Evolutionary conservation across 2,329 filamentous ascomycete species (phyloP).

Genomic region (Thielaviopsis ethacetica): DNA sequence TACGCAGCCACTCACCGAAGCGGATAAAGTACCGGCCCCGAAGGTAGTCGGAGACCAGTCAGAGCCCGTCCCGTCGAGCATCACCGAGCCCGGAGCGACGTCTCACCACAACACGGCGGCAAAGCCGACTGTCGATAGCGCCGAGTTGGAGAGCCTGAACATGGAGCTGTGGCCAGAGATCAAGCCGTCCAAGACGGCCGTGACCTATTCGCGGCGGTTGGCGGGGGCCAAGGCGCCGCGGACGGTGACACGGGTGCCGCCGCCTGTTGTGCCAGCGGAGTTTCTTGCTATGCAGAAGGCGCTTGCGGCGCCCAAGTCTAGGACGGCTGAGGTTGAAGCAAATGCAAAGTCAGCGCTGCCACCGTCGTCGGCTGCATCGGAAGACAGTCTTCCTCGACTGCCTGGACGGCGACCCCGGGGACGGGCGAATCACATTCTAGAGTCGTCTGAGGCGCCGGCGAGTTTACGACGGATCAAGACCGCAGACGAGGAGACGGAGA

Average conservation of each 20-base stretch:
- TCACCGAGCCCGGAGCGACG: background rate
- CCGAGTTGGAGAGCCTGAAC: background rate
- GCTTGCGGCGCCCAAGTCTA: background rate
- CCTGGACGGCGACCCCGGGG: background rate
- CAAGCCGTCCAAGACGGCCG: background rate
- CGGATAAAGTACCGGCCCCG: background rate
- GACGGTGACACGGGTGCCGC: background rate
- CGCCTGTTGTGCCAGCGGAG: background rate
- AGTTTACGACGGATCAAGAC: background rate
- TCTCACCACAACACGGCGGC: background rate
- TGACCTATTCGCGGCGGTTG: background rate
- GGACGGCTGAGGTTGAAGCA: background rate
- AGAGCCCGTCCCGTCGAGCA: conserved; percentile 4
- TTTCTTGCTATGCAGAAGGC: background rate
- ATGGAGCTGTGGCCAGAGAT: background rate
- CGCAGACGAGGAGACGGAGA: background rate
- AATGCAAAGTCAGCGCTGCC: background rate
- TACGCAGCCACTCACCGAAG: background rate
- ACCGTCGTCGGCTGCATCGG: background rate
- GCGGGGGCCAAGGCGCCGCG: background rate
- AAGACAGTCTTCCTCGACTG: background rate
- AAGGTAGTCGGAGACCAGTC: background rate
- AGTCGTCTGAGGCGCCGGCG: background rate
- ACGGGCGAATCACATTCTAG: background rate
- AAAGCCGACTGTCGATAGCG: background rate